phyloP scores from a whole-genome alignment of 768 basidiomycete species.

The Russula compacta region DNA sequence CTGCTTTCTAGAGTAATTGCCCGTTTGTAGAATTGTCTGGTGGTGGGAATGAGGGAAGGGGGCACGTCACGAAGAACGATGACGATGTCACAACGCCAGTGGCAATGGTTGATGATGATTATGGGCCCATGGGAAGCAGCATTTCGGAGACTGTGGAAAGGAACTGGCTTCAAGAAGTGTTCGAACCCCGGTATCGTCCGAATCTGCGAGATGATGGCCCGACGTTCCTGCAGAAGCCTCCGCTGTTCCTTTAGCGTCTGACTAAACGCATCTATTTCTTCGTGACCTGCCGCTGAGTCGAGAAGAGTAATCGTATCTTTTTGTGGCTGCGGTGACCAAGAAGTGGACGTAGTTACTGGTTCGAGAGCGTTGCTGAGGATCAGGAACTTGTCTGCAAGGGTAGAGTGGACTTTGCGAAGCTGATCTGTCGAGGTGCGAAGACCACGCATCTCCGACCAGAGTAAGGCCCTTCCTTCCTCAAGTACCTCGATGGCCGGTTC shows the following conservation, averaged over 20 bases:
- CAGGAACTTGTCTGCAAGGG: constrained; percentile 3
- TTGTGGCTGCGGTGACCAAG: not conserved
- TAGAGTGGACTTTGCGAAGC: not conserved
- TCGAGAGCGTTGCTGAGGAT: not conserved
- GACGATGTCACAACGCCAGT: not conserved
- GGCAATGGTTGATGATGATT: constrained; percentile 6
- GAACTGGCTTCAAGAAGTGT: not conserved
- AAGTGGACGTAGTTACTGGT: not conserved
- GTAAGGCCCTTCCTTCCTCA: constrained; percentile 13
- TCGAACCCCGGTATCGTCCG: not conserved
- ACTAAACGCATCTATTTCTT: not conserved
- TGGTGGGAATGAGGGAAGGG: constrained; percentile 1
- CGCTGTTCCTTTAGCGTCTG: not conserved
- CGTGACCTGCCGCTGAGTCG: not conserved
- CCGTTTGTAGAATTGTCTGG: not conserved
- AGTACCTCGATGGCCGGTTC: constrained; percentile 8
- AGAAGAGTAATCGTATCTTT: not conserved
- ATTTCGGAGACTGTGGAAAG: not conserved
- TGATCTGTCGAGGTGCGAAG: constrained; percentile 10
- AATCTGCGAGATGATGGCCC: not conserved
- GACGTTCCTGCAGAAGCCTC: not conserved
- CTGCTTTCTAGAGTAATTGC: not conserved
- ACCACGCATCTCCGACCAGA: constrained; percentile 11
- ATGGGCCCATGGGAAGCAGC: constrained; percentile 5
- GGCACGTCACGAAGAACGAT: not conserved